Evolutionary conservation across 2,329 filamentous ascomycete species (phyloP).

Genomic region (Chalaropsis ovoidea): DNA sequence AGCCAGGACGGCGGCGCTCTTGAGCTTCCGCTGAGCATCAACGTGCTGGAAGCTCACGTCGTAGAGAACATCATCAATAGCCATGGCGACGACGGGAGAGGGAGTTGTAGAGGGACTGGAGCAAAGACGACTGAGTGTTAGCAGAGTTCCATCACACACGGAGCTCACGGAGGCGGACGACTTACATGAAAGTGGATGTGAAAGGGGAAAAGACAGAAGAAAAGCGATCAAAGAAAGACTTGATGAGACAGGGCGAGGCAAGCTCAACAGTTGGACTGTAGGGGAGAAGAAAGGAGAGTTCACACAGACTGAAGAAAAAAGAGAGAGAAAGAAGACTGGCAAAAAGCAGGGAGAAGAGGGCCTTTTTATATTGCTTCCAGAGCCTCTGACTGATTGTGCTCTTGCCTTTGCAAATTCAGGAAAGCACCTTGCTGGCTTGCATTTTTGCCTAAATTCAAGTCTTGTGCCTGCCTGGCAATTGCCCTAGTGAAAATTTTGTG

Average conservation of each 20-base stretch:
- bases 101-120: neutral
- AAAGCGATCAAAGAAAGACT: conserved; percentile 6
- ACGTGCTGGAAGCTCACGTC: conserved; percentile 10
- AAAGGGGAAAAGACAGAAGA: neutral
- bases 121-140: conserved; percentile 5
- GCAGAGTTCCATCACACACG: neutral
- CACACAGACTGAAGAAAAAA: neutral
- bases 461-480: neutral
- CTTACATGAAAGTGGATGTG: conserved; percentile 12
- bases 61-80: conserved; percentile 15
- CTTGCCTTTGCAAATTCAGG: neutral
- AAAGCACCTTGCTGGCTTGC: neutral
- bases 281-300: neutral
- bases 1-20: neutral
- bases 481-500: neutral
- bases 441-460: neutral
- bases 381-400: conserved; percentile 10
- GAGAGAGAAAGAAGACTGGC: neutral
- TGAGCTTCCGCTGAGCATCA: conserved; percentile 9
- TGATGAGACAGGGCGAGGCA: neutral
- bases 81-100: conserved; percentile 1
- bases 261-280: neutral
- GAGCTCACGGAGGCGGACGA: neutral
- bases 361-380: conserved; percentile 6
- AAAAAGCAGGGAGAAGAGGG: neutral